Conservation (phyloP, 352 stramenopile genomes). For the Phytophthora uliginosa region DNA sequence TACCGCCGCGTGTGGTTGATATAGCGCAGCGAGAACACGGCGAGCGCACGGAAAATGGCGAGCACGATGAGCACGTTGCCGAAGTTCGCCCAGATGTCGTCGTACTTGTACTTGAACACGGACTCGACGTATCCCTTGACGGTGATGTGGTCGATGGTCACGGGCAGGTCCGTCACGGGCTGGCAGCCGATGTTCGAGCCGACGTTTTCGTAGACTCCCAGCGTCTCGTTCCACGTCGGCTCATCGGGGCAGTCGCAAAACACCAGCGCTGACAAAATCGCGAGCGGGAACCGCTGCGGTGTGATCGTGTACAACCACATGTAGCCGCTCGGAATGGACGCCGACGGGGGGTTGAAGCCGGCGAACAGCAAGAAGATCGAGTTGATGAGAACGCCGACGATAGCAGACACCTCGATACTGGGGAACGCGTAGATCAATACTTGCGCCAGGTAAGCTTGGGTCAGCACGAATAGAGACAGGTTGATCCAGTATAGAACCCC, state of each 20-base stretch:
- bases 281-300: conserved; percentile 38
- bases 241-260: conserved; percentile 42
- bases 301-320: conserved; percentile 49
- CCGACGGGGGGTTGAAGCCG: conserved; percentile 42
- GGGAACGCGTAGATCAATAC: conserved; percentile 38
- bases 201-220: conserved; percentile 22
- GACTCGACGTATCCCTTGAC: conserved; percentile 31
- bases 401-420: conserved; percentile 37
- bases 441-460: conserved; percentile 43
- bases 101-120: conserved; percentile 32
- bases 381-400: conserved; percentile 43
- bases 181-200: conserved; percentile 34
- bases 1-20: conserved; percentile 39
- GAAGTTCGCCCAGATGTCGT: conserved; percentile 38
- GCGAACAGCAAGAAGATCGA: conserved; percentile 49
- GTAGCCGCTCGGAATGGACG: conserved; percentile 41
- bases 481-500: conserved; percentile 49
- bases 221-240: conserved; percentile 26
- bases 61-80: conserved; percentile 32
- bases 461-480: conserved; percentile 36
- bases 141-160: conserved; percentile 22
- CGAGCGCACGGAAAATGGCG: conserved; percentile 35
- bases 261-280: conserved; percentile 38
- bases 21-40: conserved; percentile 39
- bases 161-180: conserved; percentile 19